Evolutionary conservation across 257 asterid genomes (phyloP), one percentile per base, ranked within the genome.

Genomic region (Craterostigma plantagineum): DNA sequence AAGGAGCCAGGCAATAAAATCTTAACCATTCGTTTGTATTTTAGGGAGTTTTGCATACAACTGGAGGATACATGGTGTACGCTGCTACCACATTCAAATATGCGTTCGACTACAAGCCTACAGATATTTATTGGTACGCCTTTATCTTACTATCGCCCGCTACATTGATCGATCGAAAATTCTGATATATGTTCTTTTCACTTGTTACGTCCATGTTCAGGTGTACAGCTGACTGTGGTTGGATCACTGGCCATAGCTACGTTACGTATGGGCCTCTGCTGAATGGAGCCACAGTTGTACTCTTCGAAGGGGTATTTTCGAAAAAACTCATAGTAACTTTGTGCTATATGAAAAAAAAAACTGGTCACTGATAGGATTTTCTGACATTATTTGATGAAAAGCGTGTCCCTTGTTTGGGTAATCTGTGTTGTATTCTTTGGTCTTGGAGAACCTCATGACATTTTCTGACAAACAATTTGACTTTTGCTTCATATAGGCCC

Each of bases 201-300:
- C n/a, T 16, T 16, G 4, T 48, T 52, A 36, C 35, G n/a, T n/a
- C n/a, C n/a, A 50, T 58, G 43, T 55, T 48, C 63, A 87, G 98
- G 98, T 87, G 98, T 65, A 87, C 98, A 45, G 95, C 95, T 64
- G 98, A 87, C 68, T 87, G 98, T 62, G 98, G 98, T 49, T 82
- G 98, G 98, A 82, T 87, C 51, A 82, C 98, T 58, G 98, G 98
- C 50, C 98, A 87, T 64, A 87, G 98, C 71, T 87, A 87, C 57
- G 93, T 87, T 65, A 83, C 98, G 30, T 87, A 87, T 63, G 98
- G 98, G 54, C 98, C 98, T 56, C 54, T 87, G 58, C 74, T 87
- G 52, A 87, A 87, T 64, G 98, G 91, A 63, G 93, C 95, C 46
- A 65, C 81, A 30, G 67, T 66, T 47, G 66, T 87, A 40, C 74